These are phyloP conservation scores for Tylopilus rubrobrunneus DNA, from an alignment of 768 basidiomycete species.

Conservation along the genomic window DNA sequence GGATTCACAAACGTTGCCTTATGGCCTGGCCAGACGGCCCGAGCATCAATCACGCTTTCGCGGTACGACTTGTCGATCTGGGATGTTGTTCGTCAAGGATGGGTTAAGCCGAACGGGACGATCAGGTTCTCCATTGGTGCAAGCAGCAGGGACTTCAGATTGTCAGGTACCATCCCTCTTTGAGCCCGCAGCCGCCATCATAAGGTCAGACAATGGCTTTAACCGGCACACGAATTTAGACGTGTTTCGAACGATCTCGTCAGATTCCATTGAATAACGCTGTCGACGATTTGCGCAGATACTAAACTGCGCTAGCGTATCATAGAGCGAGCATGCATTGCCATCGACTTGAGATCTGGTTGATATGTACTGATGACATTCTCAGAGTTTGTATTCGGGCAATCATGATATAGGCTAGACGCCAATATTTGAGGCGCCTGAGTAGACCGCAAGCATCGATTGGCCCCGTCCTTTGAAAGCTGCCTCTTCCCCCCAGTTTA, in stretches of 20 bases:
- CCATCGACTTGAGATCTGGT: too few species aligned
- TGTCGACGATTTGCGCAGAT: not conserved
- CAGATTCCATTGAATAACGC: not conserved
- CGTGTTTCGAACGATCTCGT: not conserved
- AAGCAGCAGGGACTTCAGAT: conserved; percentile 60
- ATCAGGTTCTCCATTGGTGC: conserved; percentile 63
- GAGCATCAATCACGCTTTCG: conserved; percentile 55
- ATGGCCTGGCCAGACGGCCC: conserved; percentile 41
- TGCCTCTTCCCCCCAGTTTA: too few species aligned
- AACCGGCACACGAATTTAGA: not conserved
- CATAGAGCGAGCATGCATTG: too few species aligned
- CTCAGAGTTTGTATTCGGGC: too few species aligned
- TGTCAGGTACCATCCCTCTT: conserved; percentile 39
- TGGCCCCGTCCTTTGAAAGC: too few species aligned
- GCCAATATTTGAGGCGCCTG: too few species aligned
- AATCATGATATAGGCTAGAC: too few species aligned
- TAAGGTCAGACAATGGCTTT: not conserved
- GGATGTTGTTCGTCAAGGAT: conserved; percentile 72
- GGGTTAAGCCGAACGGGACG: conserved; percentile 63
- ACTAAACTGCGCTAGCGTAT: not conserved
- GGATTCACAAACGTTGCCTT: conserved; percentile 65
- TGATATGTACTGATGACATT: too few species aligned
- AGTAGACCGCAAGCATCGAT: too few species aligned
- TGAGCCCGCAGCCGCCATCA: conserved; percentile 1
- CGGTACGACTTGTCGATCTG: conserved; percentile 72